Percentiles rank a stretch among this genome's conserved stretches.
Evolutionary conservation across 2,329 filamentous ascomycete species (phyloP).

Genomic region (Fusarium albidum): DNA sequence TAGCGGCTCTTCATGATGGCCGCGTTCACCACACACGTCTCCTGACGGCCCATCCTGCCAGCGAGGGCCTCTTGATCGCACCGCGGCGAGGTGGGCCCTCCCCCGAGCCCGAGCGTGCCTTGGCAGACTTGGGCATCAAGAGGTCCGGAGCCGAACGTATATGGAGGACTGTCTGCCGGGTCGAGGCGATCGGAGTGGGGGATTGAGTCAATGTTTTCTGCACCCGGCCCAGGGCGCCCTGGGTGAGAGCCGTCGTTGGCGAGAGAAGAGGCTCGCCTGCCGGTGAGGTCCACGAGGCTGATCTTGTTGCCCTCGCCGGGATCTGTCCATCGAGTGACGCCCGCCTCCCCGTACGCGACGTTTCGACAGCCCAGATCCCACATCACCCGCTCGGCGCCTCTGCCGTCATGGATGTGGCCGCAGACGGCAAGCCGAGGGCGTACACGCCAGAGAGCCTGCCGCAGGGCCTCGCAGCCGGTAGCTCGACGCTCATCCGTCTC

Average conservation of each 20-base stretch:
- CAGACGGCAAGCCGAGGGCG: constrained; percentile 72
- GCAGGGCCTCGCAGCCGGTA: constrained; percentile 68
- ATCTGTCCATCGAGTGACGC: constrained; percentile 63
- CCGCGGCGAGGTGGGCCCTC: constrained; percentile 51
- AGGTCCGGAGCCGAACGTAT: constrained; percentile 21
- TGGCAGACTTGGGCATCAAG: constrained; percentile 34
- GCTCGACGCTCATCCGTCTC: constrained; percentile 48
- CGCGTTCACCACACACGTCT: constrained; percentile 84
- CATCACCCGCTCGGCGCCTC: constrained; percentile 68
- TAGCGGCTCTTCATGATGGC: constrained; percentile 75
- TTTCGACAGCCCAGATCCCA: constrained; percentile 62
- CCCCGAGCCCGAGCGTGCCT: constrained; percentile 47
- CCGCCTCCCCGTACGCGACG: constrained; percentile 54
- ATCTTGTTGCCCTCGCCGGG: constrained; percentile 65
- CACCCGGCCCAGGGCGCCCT: constrained; percentile 7
- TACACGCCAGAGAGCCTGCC: constrained; percentile 64
- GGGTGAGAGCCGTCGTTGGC: constrained; percentile 56
- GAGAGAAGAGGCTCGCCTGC: constrained; percentile 50
- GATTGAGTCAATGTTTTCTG: constrained; percentile 10
- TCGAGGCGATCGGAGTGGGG: not conserved
- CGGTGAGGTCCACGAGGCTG: constrained; percentile 69
- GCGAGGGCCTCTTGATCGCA: constrained; percentile 52
- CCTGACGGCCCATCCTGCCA: constrained; percentile 58
- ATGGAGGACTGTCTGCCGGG: constrained; percentile 5
- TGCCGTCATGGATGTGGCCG: constrained; percentile 75